Percentiles rank a stretch among this genome's conserved stretches.
phyloP scores from a whole-genome alignment of 805 yeast genomes.

The Metschnikowia hibisci region DNA sequence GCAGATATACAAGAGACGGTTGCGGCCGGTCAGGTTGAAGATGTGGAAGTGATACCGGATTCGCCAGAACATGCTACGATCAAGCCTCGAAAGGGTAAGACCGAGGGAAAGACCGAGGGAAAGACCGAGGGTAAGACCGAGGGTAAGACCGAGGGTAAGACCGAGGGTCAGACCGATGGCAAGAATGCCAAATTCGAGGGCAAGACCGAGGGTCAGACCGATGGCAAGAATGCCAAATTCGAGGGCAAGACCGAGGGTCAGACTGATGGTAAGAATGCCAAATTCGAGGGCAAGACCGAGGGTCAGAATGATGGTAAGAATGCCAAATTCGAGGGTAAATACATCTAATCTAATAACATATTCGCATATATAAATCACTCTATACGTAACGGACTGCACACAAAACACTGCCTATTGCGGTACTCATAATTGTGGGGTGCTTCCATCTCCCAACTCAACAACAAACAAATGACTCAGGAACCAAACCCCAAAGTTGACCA shows the following conservation, averaged over 20 bases:
- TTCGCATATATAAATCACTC: neutral
- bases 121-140: conserved; percentile 6
- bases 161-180: conserved; percentile 4
- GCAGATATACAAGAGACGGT: conserved; percentile 10
- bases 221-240: conserved; percentile 5
- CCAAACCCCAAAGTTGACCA: neutral
- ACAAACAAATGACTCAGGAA: conserved; percentile 1
- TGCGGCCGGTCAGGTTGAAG: conserved; percentile 6
- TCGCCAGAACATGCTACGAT: conserved; percentile 3
- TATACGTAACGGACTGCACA: neutral
- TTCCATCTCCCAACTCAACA: neutral
- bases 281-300: conserved; percentile 9
- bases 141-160: conserved; percentile 5
- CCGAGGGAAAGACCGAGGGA: conserved; percentile 7
- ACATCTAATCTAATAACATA: neutral
- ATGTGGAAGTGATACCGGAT: conserved; percentile 10
- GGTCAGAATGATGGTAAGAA: conserved; percentile 7
- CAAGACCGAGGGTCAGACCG: conserved; percentile 7
- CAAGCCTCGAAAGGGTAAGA: conserved; percentile 4
- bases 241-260: conserved; percentile 17
- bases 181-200: conserved; percentile 8
- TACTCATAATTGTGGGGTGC: neutral
- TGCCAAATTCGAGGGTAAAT: conserved; percentile 7
- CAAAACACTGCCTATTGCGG: conserved; percentile 1
- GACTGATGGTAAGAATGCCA: conserved; percentile 12